Percentiles rank a stretch among this genome's conserved stretches.
Evolutionary conservation across 306 rosid genomes (phyloP).

Genomic region (Castanea crenata): DNA sequence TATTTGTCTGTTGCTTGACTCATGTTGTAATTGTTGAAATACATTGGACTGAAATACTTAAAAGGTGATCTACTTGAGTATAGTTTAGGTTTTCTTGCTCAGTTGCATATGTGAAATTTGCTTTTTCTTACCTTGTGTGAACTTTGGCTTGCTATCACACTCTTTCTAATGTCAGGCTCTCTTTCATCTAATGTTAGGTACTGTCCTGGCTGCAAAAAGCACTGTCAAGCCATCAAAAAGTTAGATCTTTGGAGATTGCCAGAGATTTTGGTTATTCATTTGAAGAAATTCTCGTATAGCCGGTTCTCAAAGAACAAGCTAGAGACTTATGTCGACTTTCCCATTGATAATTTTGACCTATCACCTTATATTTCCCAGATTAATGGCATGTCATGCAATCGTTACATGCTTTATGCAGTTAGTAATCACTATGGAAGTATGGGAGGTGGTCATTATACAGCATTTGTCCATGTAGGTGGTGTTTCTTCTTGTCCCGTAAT

Average conservation of each 20-base stretch:
- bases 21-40: slow-evolving; percentile 10
- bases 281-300: slow-evolving; percentile 95
- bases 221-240: slow-evolving; percentile 91
- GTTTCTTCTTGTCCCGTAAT: slow-evolving; percentile 7
- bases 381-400: slow-evolving; percentile 50
- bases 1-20: slow-evolving; percentile 12
- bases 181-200: slow-evolving; percentile 50
- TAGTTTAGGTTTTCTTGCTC: slow-evolving; percentile 19
- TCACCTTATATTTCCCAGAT: slow-evolving; percentile 64
- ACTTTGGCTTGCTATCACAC: background rate
- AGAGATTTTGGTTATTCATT: slow-evolving; percentile 94
- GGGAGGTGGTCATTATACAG: slow-evolving; percentile 99
- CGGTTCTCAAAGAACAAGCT: slow-evolving; percentile 88
- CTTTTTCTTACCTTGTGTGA: slow-evolving; percentile 14
- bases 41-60: background rate
- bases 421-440: slow-evolving; percentile 98
- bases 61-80: slow-evolving; percentile 5
- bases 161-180: slow-evolving; percentile 25
- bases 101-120: background rate
- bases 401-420: slow-evolving; percentile 85
- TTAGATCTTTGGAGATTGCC: slow-evolving; percentile 99
- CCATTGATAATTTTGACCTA: slow-evolving; percentile 82
- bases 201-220: slow-evolving; percentile 89
- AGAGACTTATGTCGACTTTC: slow-evolving; percentile 94
- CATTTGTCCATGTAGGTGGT: slow-evolving; percentile 91